Percentiles rank a stretch among this genome's conserved stretches.
phyloP scores from a whole-genome alignment of 2,329 filamentous ascomycete species.

The Akanthomyces uredinophilus region DNA sequence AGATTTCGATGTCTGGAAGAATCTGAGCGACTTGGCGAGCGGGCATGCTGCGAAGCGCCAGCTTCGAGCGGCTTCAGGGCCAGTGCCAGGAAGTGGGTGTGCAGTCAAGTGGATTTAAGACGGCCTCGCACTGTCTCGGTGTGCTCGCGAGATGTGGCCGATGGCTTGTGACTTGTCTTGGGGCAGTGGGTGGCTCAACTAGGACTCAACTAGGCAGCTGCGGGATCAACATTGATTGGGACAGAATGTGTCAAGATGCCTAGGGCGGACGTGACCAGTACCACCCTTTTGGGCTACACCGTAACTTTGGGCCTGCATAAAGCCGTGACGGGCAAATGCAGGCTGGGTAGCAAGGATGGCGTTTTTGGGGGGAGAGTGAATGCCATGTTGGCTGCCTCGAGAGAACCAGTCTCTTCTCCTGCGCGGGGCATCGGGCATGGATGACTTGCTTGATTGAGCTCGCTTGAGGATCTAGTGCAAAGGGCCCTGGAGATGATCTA shows the following conservation, averaged over 20 bases:
- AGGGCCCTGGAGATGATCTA: neutral
- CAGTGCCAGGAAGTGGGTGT: neutral
- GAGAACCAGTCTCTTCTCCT: neutral
- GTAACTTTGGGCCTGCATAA: neutral
- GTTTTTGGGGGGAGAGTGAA: neutral
- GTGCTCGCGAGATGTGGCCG: neutral
- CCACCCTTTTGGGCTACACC: neutral
- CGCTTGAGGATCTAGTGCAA: neutral
- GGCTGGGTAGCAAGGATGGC: neutral
- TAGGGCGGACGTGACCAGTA: neutral
- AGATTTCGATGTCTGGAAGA: too few relatives aligned
- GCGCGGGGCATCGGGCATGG: neutral
- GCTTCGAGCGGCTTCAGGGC: neutral
- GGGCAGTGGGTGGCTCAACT: neutral
- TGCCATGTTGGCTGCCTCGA: neutral
- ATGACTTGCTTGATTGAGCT: neutral
- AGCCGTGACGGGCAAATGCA: neutral
- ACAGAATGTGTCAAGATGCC: neutral
- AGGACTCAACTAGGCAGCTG: neutral
- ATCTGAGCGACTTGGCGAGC: too few relatives aligned
- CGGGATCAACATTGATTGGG: neutral
- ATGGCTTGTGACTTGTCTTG: neutral
- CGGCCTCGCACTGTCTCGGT: neutral
- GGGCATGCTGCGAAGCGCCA: neutral
- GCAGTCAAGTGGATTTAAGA: neutral